Base-by-base conservation (phyloP, 768 basidiomycete species). In the Floccularia luteovirens region DNA sequence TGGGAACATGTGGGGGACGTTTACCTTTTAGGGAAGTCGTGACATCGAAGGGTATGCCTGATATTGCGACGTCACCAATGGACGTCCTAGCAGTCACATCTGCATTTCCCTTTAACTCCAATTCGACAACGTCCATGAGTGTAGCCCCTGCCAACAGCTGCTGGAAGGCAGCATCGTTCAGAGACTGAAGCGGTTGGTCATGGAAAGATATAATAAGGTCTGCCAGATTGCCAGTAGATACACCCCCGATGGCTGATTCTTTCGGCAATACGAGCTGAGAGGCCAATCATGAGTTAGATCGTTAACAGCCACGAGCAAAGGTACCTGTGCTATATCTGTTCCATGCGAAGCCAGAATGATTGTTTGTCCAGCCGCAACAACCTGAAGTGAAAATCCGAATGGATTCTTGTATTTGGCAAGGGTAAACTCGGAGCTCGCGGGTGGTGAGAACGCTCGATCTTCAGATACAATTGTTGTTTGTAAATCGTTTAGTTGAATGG, bases 361-460 rank as follows among this genome's bases (percentile, higher is more conserved):
- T 17, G 70, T 67, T 49, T 83, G 67, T 1, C 69, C 66, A 2
- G 75, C 62, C 46, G 72, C 64, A 8, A 77, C 55, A 17, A 82
- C 78, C 49, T 84, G 80, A 39, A 86, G 54, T 8, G 77, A 74
- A 59, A 87, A 87, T 3, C 83, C 83, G 53, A 86, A 86, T 1
- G 84, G 83, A 57, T 85, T 87, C 56, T 72, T 74, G 55, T 81
- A 82, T 46, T 66, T 59, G 12, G 76, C 79, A 2, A 77, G 39
- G 0, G 77, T 77, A 37, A 63, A 57, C 28, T 69, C 58, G 3
- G 79, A 83, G 45, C 75, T 71, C 0, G 80, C 61, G n/a, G 70
- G 61, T 0, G 82, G 80, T 1, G 73, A 70, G 48, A 75, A 83
- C 0, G 75, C 65, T 53, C 85, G 64, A 38, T 66, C 64, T 27